Conservation (phyloP, 139 green algal genomes). For the Gonium pectorale region DNA sequence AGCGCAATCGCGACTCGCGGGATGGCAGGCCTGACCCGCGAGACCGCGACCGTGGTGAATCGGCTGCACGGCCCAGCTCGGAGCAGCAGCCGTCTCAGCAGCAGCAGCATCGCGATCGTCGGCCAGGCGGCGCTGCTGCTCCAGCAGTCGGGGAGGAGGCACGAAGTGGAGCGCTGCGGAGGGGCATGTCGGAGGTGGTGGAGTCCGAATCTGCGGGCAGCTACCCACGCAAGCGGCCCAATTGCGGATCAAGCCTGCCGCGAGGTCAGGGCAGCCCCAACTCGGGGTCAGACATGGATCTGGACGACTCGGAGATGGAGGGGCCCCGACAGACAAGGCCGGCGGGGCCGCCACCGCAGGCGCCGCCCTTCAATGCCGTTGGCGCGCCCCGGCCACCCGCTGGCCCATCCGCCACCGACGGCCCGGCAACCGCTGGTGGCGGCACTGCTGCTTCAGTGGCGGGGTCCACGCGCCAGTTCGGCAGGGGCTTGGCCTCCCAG, state of each 20-base stretch:
- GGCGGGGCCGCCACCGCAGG: no score
- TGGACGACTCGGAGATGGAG: slow-evolving; percentile 29
- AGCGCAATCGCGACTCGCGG: not conserved
- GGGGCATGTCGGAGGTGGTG: not conserved
- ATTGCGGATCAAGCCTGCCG: not conserved
- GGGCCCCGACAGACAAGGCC: not conserved
- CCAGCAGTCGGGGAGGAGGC: no score
- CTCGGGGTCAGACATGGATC: slow-evolving; percentile 37
- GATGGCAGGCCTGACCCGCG: not conserved
- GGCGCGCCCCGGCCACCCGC: no score
- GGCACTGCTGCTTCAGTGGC: no score
- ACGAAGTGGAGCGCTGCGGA: not conserved
- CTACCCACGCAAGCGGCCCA: slow-evolving; percentile 6
- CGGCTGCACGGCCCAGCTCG: not conserved
- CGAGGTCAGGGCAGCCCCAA: not conserved
- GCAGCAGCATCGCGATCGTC: not conserved
- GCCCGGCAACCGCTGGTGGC: no score
- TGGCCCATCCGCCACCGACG: no score
- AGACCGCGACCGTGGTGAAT: not conserved
- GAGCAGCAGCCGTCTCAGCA: not conserved
- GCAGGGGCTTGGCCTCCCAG: no score
- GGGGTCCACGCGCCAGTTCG: no score
- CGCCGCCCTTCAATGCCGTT: no score
- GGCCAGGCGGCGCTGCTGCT: not conserved
- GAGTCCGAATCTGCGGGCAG: slow-evolving; percentile 25